A percentile compares a stretch with the other conserved stretches of the same genome.
phyloP scores from a whole-genome alignment of 2,329 filamentous ascomycete species.

The Curvularia sp. region DNA sequence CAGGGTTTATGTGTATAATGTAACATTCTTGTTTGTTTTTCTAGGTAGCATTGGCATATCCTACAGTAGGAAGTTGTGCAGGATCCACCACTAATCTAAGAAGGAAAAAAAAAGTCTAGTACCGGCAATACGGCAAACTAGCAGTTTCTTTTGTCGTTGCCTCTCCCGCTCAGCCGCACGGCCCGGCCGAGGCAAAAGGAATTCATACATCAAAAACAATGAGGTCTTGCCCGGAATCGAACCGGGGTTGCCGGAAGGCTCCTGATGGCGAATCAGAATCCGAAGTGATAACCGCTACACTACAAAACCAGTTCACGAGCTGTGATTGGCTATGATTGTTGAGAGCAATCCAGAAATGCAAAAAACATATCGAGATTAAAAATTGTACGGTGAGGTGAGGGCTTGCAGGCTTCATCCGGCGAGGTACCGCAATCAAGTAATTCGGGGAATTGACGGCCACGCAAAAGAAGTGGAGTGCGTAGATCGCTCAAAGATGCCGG shows the following conservation, averaged over 20 bases:
- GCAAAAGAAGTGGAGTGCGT: neutral
- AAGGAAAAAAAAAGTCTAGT: neutral
- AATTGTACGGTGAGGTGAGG: too few species aligned
- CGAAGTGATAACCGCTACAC: constrained; percentile 24
- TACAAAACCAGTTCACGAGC: constrained; percentile 15
- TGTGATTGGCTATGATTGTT: constrained; percentile 13
- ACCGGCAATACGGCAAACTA: neutral
- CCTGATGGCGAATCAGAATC: constrained; percentile 13
- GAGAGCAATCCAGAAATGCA: neutral
- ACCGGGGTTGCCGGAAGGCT: constrained; percentile 19
- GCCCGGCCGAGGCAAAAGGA: neutral
- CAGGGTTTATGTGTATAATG: neutral
- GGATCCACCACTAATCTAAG: neutral
- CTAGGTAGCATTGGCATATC: neutral
- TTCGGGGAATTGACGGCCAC: neutral
- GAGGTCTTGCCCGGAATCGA: constrained; percentile 21
- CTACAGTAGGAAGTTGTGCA: neutral
- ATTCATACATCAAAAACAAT: too few species aligned
- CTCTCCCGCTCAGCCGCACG: neutral
- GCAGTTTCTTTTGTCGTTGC: neutral
- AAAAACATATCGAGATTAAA: too few species aligned
- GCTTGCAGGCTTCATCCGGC: too few species aligned
- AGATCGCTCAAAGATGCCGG: neutral
- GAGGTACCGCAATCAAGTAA: too few species aligned
- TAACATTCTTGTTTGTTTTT: neutral